These are phyloP conservation scores for Populus hybrid DNA, from an alignment of 441 rosid genomes.

Conservation along the genomic window DNA sequence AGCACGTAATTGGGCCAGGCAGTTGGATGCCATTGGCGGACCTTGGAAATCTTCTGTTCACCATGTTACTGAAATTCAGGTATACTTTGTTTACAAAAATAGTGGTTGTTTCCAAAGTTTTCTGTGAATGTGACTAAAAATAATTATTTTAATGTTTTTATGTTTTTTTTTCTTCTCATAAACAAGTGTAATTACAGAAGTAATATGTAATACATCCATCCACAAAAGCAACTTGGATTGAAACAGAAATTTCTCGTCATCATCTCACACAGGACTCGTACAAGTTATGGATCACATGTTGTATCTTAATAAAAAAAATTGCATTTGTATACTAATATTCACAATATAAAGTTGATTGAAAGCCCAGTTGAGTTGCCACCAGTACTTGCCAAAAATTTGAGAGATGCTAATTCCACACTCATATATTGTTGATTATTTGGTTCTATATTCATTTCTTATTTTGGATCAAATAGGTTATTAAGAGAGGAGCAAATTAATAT, in stretches of 20 bases:
- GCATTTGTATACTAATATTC: neutral
- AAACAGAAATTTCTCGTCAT: neutral
- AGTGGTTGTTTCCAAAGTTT: neutral
- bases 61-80: conserved; percentile 98
- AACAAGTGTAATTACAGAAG: neutral
- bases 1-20: conserved; percentile 99
- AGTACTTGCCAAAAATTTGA: neutral
- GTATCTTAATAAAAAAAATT: no score
- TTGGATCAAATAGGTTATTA: neutral
- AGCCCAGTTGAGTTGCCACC: neutral
- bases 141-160: no score
- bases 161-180: neutral
- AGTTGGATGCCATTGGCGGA: conserved; percentile 86
- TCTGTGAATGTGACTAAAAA: neutral
- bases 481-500: neutral
- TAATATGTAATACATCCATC: neutral
- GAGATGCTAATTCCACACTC: neutral
- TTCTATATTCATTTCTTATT: neutral
- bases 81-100: conserved; percentile 28
- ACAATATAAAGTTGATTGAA: neutral
- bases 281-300: neutral
- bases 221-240: neutral
- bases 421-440: neutral
- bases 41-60: conserved; percentile 88
- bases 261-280: neutral